A percentile compares a stretch with the other conserved stretches of the same genome.
phyloP scores from a whole-genome alignment of 768 basidiomycete genomes.

The Termitomyces sp. region DNA sequence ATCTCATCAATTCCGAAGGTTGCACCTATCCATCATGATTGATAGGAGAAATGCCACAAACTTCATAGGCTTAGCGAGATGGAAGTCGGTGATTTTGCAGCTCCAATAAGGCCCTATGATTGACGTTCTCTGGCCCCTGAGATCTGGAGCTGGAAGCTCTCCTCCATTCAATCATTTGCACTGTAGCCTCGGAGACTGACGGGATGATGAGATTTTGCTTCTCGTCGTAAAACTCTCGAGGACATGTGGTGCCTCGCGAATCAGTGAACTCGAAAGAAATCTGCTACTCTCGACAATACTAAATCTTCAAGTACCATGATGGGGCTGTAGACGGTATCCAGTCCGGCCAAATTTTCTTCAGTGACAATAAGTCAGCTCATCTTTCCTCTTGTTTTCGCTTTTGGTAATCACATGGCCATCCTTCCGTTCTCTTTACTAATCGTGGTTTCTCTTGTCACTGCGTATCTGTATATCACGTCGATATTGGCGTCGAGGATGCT shows the following conservation, averaged over 20 bases:
- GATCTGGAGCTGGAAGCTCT: not conserved
- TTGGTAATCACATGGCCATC: conserved; percentile 15
- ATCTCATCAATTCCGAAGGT: not conserved
- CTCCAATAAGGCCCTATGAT: not conserved
- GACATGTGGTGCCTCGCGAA: not conserved
- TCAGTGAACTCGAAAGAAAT: not conserved
- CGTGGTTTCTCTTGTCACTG: conserved; percentile 11
- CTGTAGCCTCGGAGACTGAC: not conserved
- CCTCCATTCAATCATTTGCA: not conserved
- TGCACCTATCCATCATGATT: too few species aligned
- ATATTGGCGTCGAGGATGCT: not conserved
- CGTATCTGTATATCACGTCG: conserved; percentile 1
- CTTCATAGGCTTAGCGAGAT: too few species aligned
- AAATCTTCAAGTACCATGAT: not conserved
- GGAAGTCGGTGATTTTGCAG: not conserved
- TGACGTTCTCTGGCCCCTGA: conserved; percentile 11
- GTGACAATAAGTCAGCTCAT: not conserved
- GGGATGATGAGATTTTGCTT: not conserved
- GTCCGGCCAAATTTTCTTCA: conserved; percentile 46
- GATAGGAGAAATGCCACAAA: not conserved
- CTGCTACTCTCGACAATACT: not conserved
- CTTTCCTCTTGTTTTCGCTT: not conserved
- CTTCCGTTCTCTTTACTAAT: conserved; percentile 13
- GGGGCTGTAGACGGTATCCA: conserved; percentile 37
- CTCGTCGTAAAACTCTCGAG: not conserved